Evolutionary conservation across 1,284 basidiomycete species (phyloP).

Genomic region (Baeospora myosura): DNA sequence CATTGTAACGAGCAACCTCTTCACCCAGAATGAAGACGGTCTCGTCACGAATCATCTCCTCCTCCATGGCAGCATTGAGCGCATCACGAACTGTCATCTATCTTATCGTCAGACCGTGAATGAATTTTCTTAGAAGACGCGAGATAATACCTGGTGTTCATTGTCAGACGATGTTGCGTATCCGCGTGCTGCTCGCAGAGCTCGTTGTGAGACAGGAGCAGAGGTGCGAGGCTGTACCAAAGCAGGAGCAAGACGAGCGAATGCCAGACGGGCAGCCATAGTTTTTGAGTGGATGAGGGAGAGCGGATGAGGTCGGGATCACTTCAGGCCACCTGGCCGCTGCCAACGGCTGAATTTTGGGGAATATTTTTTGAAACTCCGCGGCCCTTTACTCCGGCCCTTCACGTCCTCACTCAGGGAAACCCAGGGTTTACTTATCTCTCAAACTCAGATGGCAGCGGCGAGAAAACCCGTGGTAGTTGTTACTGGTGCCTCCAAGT

Average conservation of each 20-base stretch:
- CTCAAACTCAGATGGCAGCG: no score
- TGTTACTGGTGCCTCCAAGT: slow-evolving; percentile 76
- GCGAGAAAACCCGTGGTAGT: slow-evolving; percentile 48
- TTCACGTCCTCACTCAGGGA: no score
- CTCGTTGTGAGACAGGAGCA: slow-evolving; percentile 33
- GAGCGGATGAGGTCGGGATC: slow-evolving; percentile 21
- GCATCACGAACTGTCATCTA: slow-evolving; percentile 99
- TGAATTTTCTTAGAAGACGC: slow-evolving; percentile 5
- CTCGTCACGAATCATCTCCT: slow-evolving; percentile 97
- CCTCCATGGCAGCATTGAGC: slow-evolving; percentile 97
- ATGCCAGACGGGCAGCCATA: slow-evolving; percentile 60
- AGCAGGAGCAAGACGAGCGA: slow-evolving; percentile 58
- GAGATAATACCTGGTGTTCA: slow-evolving; percentile 46
- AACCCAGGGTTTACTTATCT: no score
- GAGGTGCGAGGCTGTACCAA: slow-evolving; percentile 37
- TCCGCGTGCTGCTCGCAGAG: slow-evolving; percentile 40
- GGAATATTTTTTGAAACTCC: no score
- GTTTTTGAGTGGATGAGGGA: slow-evolving; percentile 25
- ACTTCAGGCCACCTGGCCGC: slow-evolving; percentile 12
- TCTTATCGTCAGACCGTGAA: neutral
- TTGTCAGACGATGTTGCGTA: slow-evolving; percentile 53
- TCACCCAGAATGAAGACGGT: slow-evolving; percentile 95
- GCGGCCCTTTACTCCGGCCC: no score
- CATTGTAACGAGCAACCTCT: slow-evolving; percentile 98
- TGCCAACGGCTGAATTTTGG: no score